Base-by-base conservation (phyloP, 441 rosid genomes). In the Biscutella laevigata region DNA sequence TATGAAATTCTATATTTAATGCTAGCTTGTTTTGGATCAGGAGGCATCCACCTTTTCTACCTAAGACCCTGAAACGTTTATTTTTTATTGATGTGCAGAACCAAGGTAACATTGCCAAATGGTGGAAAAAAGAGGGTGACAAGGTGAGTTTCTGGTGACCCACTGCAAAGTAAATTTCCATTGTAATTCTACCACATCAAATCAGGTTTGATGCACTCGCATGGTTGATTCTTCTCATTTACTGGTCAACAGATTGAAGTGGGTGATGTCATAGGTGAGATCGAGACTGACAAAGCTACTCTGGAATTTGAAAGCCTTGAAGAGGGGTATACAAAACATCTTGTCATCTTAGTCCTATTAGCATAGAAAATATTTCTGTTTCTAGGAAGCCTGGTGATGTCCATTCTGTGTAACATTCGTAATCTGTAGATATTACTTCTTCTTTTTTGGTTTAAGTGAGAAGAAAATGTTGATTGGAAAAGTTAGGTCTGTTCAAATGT, bases 251-350 rank as follows among this genome's bases (percentile, higher is more conserved):
- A 92, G 98, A 88, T 92, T 71, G 96, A 83, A 77, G 95, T 85
- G 60, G 96, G 96, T 8, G 95, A 92, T 65, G 73, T 92, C 57
- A 73, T 92, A 58, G 88, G 98, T 73, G 95, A 91, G 86, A 91
- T 85, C 73, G 94, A 91, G 88, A 88, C 96, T 7, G 98, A 91
- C 74, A 92, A 92, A 76, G 96, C 98, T 2, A 92, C 98, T 49
- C 82, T 92, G 61, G 98, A 92, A 77, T 88, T 85, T 57, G 96
- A 92, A 76, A 27, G 86, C 74, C 91, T 88, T 53, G 98, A 92
- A 74, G 98, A 92, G 71, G 94, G 98, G 98, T 88, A 84, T 60
- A 66, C 70, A 42, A 39, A 39, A 33, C 27, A 39, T 52, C 55
- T 30, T 61, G 52, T 35, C 53, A n/a, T 42, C 50, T 57, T 21